Evolutionary conservation across 176 grass and related monocot genomes (phyloP).

Genomic region (Carex myosuroides): DNA sequence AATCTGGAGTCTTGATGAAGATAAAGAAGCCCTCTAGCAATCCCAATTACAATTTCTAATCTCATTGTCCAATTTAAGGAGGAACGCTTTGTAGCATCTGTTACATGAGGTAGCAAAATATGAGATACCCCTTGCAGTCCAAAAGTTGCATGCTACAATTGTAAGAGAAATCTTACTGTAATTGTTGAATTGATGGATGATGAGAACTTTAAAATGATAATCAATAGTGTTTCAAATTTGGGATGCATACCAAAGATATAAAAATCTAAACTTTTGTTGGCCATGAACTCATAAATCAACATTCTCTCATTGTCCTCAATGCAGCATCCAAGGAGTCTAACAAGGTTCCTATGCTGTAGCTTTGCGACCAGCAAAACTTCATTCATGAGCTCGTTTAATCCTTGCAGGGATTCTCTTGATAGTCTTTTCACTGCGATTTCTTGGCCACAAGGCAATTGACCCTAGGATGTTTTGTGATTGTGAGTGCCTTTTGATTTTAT

Average conservation of each 20-base stretch:
- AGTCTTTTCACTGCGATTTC: conserved; percentile 56
- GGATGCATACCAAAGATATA: conserved; percentile 39
- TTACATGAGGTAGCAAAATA: background rate
- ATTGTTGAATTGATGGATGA: background rate
- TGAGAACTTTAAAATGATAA: background rate
- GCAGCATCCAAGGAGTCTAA: conserved; percentile 37
- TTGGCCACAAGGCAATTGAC: conserved; percentile 23
- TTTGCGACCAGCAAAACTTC: conserved; percentile 49
- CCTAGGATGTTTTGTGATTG: conserved; percentile 15
- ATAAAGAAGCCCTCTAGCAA: conserved; percentile 59
- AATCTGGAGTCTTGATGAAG: conserved; percentile 60
- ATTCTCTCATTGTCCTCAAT: conserved; percentile 41
- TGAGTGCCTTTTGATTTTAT: conserved; percentile 8
- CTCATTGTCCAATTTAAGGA: conserved; percentile 35
- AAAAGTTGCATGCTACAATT: background rate
- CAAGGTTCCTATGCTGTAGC: conserved; percentile 55
- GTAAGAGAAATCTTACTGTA: background rate
- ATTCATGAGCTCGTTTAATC: conserved; percentile 39
- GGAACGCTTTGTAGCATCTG: conserved; percentile 23
- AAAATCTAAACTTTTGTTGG: conserved; percentile 48
- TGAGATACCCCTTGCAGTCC: background rate
- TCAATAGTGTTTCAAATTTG: background rate
- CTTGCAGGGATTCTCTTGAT: conserved; percentile 31
- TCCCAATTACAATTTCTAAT: conserved; percentile 40
- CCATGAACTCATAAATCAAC: conserved; percentile 50